Evolutionary conservation across 1,139 yeast genomes (phyloP).

Genomic region (Citeromyces hawaiiensis): DNA sequence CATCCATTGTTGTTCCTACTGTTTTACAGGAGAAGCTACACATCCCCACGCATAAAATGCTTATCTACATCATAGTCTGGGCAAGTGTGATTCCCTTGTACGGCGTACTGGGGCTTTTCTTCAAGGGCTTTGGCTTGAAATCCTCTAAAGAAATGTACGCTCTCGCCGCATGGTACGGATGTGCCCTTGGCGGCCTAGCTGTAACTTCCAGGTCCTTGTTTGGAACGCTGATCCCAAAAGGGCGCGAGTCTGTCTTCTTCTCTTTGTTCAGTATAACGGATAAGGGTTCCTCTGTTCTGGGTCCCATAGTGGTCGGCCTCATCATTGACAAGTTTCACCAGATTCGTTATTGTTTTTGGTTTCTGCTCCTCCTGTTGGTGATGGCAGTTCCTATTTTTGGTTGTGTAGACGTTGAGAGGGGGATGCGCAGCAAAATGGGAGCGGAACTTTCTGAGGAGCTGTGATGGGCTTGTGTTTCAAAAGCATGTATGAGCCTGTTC

Average conservation of each 20-base stretch:
- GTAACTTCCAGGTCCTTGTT: conserved; percentile 53
- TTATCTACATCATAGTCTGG: conserved; percentile 40
- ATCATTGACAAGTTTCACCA: conserved; percentile 57
- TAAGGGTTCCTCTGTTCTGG: conserved; percentile 58
- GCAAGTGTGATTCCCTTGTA: conserved; percentile 52
- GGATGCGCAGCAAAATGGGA: conserved; percentile 27
- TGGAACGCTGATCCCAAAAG: conserved; percentile 51
- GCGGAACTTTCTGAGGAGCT: conserved; percentile 5
- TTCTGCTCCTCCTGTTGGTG: conserved; percentile 34
- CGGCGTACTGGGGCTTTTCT: conserved; percentile 48
- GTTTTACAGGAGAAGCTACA: conserved; percentile 25
- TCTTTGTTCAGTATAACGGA: conserved; percentile 62
- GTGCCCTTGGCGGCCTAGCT: conserved; percentile 53
- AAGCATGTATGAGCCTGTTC: too few relatives aligned
- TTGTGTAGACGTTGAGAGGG: conserved; percentile 40
- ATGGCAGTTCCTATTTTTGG: conserved; percentile 37
- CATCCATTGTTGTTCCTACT: conserved; percentile 43
- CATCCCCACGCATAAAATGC: conserved; percentile 28
- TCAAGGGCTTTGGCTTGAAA: conserved; percentile 35
- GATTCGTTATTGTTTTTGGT: conserved; percentile 53
- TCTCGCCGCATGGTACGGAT: conserved; percentile 58
- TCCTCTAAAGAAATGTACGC: conserved; percentile 52
- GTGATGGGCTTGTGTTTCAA: too few relatives aligned
- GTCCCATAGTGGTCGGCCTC: conserved; percentile 53
- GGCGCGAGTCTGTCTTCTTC: conserved; percentile 58